These are phyloP conservation scores for Candida argentea DNA, from an alignment of 805 yeast species.

Conservation along the genomic window DNA sequence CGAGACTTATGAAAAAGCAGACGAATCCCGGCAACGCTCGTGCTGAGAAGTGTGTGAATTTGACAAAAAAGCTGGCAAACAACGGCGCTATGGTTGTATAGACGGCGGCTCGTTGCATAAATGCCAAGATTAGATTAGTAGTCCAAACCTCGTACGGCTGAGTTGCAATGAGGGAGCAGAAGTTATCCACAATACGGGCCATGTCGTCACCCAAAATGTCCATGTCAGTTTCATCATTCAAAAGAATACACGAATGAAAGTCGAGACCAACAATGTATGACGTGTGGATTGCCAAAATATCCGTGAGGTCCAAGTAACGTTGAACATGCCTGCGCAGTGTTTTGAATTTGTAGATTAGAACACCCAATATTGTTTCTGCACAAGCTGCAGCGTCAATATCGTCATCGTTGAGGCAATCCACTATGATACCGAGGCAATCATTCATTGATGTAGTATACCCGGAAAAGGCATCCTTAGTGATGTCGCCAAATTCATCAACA, in stretches of 20 bases:
- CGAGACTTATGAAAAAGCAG: constrained; percentile 12
- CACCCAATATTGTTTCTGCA: constrained; percentile 33
- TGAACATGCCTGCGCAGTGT: constrained; percentile 8
- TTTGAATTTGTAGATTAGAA: constrained; percentile 19
- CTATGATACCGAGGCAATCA: constrained; percentile 15
- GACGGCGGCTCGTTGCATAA: constrained; percentile 21
- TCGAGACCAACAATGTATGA: constrained; percentile 22
- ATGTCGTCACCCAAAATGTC: constrained; percentile 7
- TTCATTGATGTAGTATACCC: constrained; percentile 13
- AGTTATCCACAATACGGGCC: constrained; percentile 6
- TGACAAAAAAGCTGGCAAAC: constrained; percentile 19
- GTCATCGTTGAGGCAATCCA: constrained; percentile 7
- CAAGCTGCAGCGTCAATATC: constrained; percentile 13
- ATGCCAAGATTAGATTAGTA: constrained; percentile 17
- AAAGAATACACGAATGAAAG: constrained; percentile 22
- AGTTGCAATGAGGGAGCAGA: constrained; percentile 5
- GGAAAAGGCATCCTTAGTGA: constrained; percentile 9
- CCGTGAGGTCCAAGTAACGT: constrained; percentile 14
- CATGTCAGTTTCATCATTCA: constrained; percentile 14
- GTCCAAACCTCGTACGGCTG: constrained; percentile 18
- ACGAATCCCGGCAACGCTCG: constrained; percentile 18
- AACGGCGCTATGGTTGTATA: constrained; percentile 21
- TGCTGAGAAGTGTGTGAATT: constrained; percentile 13
- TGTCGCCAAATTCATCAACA: constrained; percentile 3
- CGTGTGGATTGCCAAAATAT: constrained; percentile 6